Percentiles rank a stretch among this genome's conserved stretches.
Conservation (phyloP, 257 asterid genomes). For the Ligustrum vulgare region DNA sequence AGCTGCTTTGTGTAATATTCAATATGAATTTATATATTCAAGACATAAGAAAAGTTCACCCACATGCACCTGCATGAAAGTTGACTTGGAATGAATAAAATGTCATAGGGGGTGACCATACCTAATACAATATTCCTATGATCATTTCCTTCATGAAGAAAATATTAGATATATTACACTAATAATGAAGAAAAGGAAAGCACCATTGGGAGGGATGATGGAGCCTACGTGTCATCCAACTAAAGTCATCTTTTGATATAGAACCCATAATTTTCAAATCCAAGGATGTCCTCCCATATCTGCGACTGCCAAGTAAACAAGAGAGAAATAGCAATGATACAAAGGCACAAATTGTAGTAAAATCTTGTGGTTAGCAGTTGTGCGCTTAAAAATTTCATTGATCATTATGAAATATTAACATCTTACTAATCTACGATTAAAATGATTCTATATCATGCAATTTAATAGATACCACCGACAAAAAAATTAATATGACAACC, state of each 20-base stretch:
- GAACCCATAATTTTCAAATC: constrained; percentile 89
- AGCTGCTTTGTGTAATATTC: constrained; percentile 6
- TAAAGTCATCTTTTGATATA: constrained; percentile 80
- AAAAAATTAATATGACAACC: constrained; percentile 16
- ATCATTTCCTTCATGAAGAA: constrained; percentile 18
- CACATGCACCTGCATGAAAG: not conserved
- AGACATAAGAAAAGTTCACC: not conserved
- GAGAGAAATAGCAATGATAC: constrained; percentile 16
- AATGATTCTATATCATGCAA: constrained; percentile 15
- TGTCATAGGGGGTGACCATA: not conserved
- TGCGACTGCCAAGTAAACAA: constrained; percentile 34
- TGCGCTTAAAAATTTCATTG: not conserved
- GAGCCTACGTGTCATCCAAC: constrained; percentile 80
- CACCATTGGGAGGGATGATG: constrained; percentile 75
- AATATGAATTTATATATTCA: not conserved
- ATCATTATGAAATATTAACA: constrained; percentile 4
- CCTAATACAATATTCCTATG: constrained; percentile 1
- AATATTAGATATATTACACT: constrained; percentile 4
- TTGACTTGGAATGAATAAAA: constrained; percentile 11
- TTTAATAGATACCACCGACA: not conserved
- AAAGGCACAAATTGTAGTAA: constrained; percentile 12
- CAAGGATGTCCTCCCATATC: constrained; percentile 97
- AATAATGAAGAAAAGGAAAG: constrained; percentile 42
- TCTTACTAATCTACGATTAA: not conserved
- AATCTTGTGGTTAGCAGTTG: not conserved